Evolutionary conservation across 352 stramenopile genomes (phyloP), one percentile per base, ranked within the genome.

Genomic region (Globisporangium rhizosaccharum): DNA sequence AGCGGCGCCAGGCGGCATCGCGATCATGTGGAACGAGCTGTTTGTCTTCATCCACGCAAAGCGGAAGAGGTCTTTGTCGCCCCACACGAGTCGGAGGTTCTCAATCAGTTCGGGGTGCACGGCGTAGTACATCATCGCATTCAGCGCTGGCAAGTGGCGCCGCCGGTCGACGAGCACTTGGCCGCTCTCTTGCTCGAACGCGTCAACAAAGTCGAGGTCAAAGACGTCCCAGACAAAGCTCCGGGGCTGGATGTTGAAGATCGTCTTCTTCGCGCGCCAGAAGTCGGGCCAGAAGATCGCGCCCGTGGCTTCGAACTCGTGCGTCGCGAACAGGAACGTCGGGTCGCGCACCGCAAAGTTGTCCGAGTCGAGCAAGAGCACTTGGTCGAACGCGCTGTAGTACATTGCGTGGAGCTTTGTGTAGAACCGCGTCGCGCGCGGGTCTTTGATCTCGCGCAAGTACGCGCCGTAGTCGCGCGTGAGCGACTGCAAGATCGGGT

Each of bases 261-360:
- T 88, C 10, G 82, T 90, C 37, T 85, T 75, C 41, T 70, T 68
- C 0, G 76, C 62, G 8, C 69, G 68, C 83, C 83, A 93, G 58
- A 85, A 93, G 48, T 93, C 83, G 5, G 83, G 83, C 83, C 83
- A 93, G 65, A 93, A 93, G 10, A 93, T 62, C 7, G 83, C 81
- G 0, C 83, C 83, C 0, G 61, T 75, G 37, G 51, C 23, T 12
- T 46, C 47, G 47, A 87, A 93, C 56, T 85, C 63, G 1, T 45
- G 25, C 10, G 68, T 73, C 3, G 76, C 70, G 53, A 94, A 92
- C 3, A 92, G 66, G 46, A 78, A 88, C 14, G 67, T 86, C 18
- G 84, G 84, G 41, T 94, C 79, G 9, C 56, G 56, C 2, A 85
- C 75, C 0, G 80, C 72, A 28, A 91, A 88, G 60, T 90, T 92